Evolutionary conservation across 2,329 filamentous ascomycete genomes (phyloP), one percentile per base, ranked within the genome.

Genomic region (Aspergillus fructus): DNA sequence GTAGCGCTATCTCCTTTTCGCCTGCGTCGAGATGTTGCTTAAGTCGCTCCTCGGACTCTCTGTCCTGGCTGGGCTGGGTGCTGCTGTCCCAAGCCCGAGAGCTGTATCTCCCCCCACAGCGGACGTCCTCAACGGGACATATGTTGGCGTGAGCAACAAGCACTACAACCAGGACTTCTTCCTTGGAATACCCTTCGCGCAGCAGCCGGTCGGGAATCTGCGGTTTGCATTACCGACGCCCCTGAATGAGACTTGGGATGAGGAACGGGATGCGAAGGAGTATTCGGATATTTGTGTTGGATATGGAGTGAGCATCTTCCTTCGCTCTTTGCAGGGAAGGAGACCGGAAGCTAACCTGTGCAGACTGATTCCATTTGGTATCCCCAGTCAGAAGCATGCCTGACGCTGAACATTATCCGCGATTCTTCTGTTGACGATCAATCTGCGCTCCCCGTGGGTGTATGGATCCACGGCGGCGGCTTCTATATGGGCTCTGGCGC

Each of bases 401-500:
- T 88, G 4, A 85, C 83, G 45, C 72, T 88, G 59, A 88, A 87
- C 62, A 78, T 89, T 7, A 74, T 88, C 24, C 79, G 85, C 3
- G 79, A 80, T 5, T 66, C 71, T 58, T 63, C 65, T 23, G 72
- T 78, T 4, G 67, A 74, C 8, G 60, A 69, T 33, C 63, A 66
- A 7, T 68, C 69, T 2, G 76, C 71, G 11, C 74, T 88, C 2
- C 85, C 85, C 0, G 81, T 87, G 6, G 78, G 77, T 11, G 76
- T 85, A 1, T 89, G 85, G 85, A 83, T 89, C 24, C 83, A 86
- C 61, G 78, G 83, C 12, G 84, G 83, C 33, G 83, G 81, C 2
- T 77, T 84, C 5, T 79, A 74, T 51, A 72, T 76, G 33, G 85
- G 85, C 1, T 78, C 67, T 67, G 78, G 62, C 63, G 73, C 59